Evolutionary conservation across 192 early-diverging fungal genomes (phyloP).

Genomic region (Coemansia sp.): DNA sequence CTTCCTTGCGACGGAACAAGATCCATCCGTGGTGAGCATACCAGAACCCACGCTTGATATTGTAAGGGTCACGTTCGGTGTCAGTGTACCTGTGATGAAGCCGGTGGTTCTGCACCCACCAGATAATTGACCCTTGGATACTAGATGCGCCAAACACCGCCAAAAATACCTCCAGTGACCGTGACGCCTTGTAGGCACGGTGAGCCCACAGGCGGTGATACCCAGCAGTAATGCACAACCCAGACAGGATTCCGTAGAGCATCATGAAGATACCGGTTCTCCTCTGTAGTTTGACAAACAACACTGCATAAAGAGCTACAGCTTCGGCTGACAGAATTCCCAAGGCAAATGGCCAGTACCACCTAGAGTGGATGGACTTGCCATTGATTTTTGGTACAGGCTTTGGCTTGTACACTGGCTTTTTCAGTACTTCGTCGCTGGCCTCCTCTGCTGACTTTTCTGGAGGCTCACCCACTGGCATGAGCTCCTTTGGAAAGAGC

Average conservation of each 20-base stretch:
- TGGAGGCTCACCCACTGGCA: slow-evolving; percentile 43
- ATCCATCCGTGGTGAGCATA: slow-evolving; percentile 87
- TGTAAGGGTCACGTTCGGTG: slow-evolving; percentile 80
- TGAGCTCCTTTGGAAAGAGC: slow-evolving; percentile 49
- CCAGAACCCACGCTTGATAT: slow-evolving; percentile 74
- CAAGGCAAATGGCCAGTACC: slow-evolving; percentile 55
- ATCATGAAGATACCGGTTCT: slow-evolving; percentile 53
- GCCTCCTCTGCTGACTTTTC: slow-evolving; percentile 35
- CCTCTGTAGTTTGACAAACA: slow-evolving; percentile 74
- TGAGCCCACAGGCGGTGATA: slow-evolving; percentile 87
- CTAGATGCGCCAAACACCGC: slow-evolving; percentile 66
- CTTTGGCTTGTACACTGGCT: slow-evolving; percentile 46
- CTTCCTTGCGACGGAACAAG: slow-evolving; percentile 72
- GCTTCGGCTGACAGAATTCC: slow-evolving; percentile 60
- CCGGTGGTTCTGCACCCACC: slow-evolving; percentile 88
- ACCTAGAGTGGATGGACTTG: slow-evolving; percentile 43
- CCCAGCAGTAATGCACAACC: slow-evolving; percentile 60
- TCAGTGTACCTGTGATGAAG: slow-evolving; percentile 91
- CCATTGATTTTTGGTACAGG: slow-evolving; percentile 34
- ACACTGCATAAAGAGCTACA: slow-evolving; percentile 72
- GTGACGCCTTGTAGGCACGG: slow-evolving; percentile 68
- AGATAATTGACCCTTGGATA: slow-evolving; percentile 79
- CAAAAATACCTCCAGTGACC: slow-evolving; percentile 62
- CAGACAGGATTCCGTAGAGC: slow-evolving; percentile 32
- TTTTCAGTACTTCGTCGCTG: slow-evolving; percentile 25